phyloP scores from a whole-genome alignment of 2,329 filamentous ascomycete species.

The Sporothrix variecibatus region DNA sequence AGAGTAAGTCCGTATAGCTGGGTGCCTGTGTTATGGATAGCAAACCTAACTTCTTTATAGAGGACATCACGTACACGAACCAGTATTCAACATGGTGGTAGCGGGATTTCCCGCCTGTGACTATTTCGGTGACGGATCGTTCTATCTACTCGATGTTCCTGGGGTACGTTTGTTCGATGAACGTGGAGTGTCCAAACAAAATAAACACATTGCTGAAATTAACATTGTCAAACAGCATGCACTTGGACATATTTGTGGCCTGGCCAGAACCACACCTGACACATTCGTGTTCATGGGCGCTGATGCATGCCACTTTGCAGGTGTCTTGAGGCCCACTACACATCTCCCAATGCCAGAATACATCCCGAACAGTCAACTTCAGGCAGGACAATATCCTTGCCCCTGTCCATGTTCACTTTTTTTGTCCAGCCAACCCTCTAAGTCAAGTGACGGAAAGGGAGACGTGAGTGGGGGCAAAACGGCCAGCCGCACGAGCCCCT shows the following conservation, averaged over 20 bases:
- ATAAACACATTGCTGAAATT: neutral
- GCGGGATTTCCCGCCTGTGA: neutral
- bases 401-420: neutral
- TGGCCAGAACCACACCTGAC: slow-evolving; percentile 1
- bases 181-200: neutral
- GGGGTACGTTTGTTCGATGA: neutral
- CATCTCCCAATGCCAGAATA: neutral
- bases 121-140: slow-evolving; percentile 7
- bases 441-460: neutral
- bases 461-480: neutral
- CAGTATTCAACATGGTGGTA: neutral
- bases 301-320: neutral
- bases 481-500: neutral
- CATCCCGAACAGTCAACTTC: neutral
- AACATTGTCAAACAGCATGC: neutral
- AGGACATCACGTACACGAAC: slow-evolving; percentile 1
- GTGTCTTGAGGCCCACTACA: neutral
- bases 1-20: neutral
- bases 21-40: neutral
- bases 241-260: neutral
- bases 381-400: neutral
- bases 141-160: slow-evolving; percentile 6
- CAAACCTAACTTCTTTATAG: neutral
- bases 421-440: neutral
- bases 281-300: slow-evolving; percentile 5